Percentiles rank a stretch among this genome's conserved stretches.
Conservation (phyloP, 805 yeast species). For the Kodamaea leandrae region DNA sequence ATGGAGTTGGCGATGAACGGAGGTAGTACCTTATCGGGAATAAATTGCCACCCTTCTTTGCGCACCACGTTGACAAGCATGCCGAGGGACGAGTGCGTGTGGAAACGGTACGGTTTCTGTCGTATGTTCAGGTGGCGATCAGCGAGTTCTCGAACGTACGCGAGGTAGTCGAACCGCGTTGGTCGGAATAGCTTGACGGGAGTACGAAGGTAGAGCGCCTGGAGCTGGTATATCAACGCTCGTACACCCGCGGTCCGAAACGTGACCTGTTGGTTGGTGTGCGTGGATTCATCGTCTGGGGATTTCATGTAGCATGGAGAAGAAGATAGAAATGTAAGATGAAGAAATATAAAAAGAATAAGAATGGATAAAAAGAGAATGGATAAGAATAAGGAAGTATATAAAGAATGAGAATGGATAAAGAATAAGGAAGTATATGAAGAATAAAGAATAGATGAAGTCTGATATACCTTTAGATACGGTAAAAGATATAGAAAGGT, state of each 20-base stretch:
- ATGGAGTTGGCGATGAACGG: slow-evolving; percentile 86
- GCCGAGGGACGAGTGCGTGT: slow-evolving; percentile 79
- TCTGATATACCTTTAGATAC: too few relatives aligned
- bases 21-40: slow-evolving; percentile 83
- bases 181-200: slow-evolving; percentile 87
- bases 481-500: too few relatives aligned
- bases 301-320: too few relatives aligned
- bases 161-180: slow-evolving; percentile 82
- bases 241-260: slow-evolving; percentile 83
- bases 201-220: slow-evolving; percentile 75
- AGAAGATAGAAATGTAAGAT: too few relatives aligned
- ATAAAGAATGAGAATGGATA: too few relatives aligned
- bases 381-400: too few relatives aligned
- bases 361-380: too few relatives aligned
- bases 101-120: slow-evolving; percentile 49
- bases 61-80: slow-evolving; percentile 67
- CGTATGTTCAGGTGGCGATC: slow-evolving; percentile 44
- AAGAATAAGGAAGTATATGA: too few relatives aligned
- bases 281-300: slow-evolving; percentile 1
- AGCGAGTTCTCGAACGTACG: slow-evolving; percentile 55
- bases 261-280: slow-evolving; percentile 55
- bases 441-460: too few relatives aligned
- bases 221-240: slow-evolving; percentile 75
- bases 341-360: too few relatives aligned
- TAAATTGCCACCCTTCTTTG: slow-evolving; percentile 80